These are phyloP conservation scores for Neopestalotiopsis sp. DNA, from an alignment of 2,329 filamentous ascomycete species.

Conservation along the genomic window DNA sequence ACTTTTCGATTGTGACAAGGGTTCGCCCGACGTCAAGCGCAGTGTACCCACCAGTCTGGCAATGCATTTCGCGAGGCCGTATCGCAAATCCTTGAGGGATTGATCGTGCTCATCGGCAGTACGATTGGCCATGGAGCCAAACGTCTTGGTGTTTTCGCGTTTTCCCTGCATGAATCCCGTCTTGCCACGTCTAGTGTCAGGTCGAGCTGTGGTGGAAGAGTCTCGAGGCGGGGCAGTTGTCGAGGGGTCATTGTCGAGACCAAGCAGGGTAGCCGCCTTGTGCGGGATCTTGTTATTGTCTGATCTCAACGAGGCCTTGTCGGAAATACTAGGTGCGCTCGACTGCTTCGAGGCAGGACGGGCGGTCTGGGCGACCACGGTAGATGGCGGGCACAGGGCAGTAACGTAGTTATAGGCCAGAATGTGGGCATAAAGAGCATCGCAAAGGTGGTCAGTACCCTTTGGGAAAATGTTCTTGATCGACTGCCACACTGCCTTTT, in stretches of 20 bases:
- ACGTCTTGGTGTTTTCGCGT: constrained; percentile 20
- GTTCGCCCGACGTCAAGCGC: constrained; percentile 25
- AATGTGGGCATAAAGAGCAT: constrained; percentile 64
- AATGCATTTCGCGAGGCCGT: constrained; percentile 56
- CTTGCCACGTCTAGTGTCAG: constrained; percentile 25
- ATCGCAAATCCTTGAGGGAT: constrained; percentile 50
- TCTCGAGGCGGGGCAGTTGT: constrained; percentile 21
- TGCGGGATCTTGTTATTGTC: constrained; percentile 31
- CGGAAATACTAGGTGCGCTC: constrained; percentile 18
- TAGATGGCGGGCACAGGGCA: constrained; percentile 37
- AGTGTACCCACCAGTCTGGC: constrained; percentile 55
- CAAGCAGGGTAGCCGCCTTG: constrained; percentile 58
- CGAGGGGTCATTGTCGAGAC: constrained; percentile 40
- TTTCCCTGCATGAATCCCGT: constrained; percentile 25
- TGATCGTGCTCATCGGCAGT: constrained; percentile 33
- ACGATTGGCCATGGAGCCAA: constrained; percentile 19
- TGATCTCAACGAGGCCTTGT: constrained; percentile 14
- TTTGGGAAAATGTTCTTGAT: constrained; percentile 58
- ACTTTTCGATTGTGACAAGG: not conserved
- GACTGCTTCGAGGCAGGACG: constrained; percentile 29
- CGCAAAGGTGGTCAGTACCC: constrained; percentile 60
- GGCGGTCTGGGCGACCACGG: constrained; percentile 19
- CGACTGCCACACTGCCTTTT: constrained; percentile 43
- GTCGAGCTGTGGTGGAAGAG: constrained; percentile 22
- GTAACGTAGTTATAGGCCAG: constrained; percentile 64